These are phyloP conservation scores for Wickerhamiella azymoides DNA, from an alignment of 805 yeast species.

Conservation along the genomic window DNA sequence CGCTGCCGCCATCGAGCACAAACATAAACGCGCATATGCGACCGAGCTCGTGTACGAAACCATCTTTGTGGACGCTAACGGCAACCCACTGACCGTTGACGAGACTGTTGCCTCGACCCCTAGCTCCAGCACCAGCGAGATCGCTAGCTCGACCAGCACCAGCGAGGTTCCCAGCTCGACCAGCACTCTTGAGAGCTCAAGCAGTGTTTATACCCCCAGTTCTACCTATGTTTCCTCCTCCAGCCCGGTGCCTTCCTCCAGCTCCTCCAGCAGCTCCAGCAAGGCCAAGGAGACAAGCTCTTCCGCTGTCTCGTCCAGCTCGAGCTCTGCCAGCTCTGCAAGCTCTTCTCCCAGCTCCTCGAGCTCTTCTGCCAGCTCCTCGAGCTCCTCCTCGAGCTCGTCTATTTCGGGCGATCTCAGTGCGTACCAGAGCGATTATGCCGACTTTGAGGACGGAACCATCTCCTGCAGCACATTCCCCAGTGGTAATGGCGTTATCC, in stretches of 20 bases:
- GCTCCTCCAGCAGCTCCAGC: constrained; percentile 15
- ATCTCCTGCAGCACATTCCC: constrained; percentile 59
- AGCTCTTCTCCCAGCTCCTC: constrained; percentile 24
- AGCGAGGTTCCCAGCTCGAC: constrained; percentile 21
- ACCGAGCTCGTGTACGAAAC: constrained; percentile 36
- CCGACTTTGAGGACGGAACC: constrained; percentile 58
- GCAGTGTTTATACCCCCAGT: too few species aligned
- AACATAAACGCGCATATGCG: constrained; percentile 36
- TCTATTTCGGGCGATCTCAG: constrained; percentile 25
- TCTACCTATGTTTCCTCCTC: too few species aligned
- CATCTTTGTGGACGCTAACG: constrained; percentile 29
- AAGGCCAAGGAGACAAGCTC: constrained; percentile 15
- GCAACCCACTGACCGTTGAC: constrained; percentile 24
- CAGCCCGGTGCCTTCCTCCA: too few species aligned
- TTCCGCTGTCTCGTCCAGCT: constrained; percentile 20
- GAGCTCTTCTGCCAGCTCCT: constrained; percentile 23
- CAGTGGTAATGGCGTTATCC: constrained; percentile 69
- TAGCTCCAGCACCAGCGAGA: constrained; percentile 18
- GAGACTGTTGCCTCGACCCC: too few species aligned
- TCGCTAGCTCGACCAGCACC: constrained; percentile 11
- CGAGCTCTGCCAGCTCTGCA: constrained; percentile 16
- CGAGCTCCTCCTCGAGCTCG: constrained; percentile 14
- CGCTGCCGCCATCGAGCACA: constrained; percentile 37
- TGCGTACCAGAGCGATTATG: constrained; percentile 42
- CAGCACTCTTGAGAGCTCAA: too few species aligned